phyloP scores from a whole-genome alignment of 192 early-diverging fungal genomes.

The Mortierella claussenii region DNA sequence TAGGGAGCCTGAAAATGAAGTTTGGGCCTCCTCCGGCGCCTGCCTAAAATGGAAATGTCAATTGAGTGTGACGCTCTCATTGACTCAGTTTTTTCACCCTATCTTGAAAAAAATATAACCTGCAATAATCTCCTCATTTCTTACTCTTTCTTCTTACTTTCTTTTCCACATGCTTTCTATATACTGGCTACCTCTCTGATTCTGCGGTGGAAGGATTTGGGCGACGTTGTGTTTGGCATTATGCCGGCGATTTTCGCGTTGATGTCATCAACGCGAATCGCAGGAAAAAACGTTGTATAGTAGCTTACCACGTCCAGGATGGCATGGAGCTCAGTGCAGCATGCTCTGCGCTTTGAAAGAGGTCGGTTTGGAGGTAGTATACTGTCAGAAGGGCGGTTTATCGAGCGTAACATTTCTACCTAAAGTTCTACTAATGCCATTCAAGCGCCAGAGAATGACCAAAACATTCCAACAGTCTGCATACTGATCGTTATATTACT shows the following conservation, averaged over 20 bases:
- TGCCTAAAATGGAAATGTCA: not conserved
- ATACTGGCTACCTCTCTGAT: too few species aligned
- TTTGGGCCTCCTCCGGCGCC: not conserved
- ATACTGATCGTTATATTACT: too few species aligned
- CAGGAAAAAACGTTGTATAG: not conserved
- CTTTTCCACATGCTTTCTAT: not conserved
- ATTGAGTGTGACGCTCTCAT: too few species aligned
- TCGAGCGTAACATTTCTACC: too few species aligned
- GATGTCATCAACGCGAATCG: not conserved
- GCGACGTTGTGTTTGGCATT: not conserved
- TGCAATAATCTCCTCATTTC: not conserved
- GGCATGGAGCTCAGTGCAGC: not conserved
- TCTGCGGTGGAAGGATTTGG: not conserved
- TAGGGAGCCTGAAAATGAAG: not conserved
- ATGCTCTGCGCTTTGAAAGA: not conserved
- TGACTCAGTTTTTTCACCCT: too few species aligned
- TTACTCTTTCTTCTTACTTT: not conserved
- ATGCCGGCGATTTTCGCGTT: not conserved
- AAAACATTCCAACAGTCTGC: too few species aligned
- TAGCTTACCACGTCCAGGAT: not conserved
- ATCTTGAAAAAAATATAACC: not conserved
- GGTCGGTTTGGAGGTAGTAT: not conserved
- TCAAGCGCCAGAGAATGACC: too few species aligned
- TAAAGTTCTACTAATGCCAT: too few species aligned
- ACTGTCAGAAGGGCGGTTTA: too few species aligned